Evolutionary conservation across 192 early-diverging fungal species (phyloP).

Genomic region (Dimargaris xerosporica): DNA sequence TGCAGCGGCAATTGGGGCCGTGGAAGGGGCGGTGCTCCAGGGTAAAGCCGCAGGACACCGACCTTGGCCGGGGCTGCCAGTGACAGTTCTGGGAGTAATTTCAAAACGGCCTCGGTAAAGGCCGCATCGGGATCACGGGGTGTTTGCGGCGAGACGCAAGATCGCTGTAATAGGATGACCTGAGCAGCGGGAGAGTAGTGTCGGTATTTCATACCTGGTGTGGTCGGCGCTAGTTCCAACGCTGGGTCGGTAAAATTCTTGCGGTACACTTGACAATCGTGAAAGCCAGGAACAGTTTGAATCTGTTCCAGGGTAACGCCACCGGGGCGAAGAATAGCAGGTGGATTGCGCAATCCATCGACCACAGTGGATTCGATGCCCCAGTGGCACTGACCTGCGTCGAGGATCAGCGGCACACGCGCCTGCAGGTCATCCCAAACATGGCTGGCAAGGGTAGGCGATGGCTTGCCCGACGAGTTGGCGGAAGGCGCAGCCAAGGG

Average conservation of each 20-base stretch:
- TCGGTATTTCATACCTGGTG: constrained; percentile 99
- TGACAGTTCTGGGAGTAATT: constrained; percentile 16
- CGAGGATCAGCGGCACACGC: constrained; percentile 74
- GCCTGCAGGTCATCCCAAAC: constrained; percentile 66
- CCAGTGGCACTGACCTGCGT: constrained; percentile 73
- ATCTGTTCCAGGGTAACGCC: constrained; percentile 79
- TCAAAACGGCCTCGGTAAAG: constrained; percentile 18
- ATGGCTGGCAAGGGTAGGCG: constrained; percentile 81
- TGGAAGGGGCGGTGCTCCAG: neutral
- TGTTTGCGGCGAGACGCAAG: neutral
- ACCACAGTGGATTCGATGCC: constrained; percentile 93
- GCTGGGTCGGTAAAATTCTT: constrained; percentile 54
- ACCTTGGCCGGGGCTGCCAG: neutral
- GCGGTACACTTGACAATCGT: constrained; percentile 55
- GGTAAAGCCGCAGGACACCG: neutral
- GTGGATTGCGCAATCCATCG: constrained; percentile 55
- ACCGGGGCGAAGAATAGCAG: constrained; percentile 81
- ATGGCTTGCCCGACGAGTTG: constrained; percentile 88
- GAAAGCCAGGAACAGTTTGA: constrained; percentile 38
- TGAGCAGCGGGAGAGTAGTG: constrained; percentile 89
- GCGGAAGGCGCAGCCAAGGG: constrained; percentile 98
- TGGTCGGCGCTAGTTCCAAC: constrained; percentile 69
- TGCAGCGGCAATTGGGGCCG: neutral
- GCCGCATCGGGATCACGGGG: neutral
- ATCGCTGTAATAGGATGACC: constrained; percentile 55